Conservation (phyloP, 192 early-diverging fungal genomes). For the Dimargaris cristalligena region DNA sequence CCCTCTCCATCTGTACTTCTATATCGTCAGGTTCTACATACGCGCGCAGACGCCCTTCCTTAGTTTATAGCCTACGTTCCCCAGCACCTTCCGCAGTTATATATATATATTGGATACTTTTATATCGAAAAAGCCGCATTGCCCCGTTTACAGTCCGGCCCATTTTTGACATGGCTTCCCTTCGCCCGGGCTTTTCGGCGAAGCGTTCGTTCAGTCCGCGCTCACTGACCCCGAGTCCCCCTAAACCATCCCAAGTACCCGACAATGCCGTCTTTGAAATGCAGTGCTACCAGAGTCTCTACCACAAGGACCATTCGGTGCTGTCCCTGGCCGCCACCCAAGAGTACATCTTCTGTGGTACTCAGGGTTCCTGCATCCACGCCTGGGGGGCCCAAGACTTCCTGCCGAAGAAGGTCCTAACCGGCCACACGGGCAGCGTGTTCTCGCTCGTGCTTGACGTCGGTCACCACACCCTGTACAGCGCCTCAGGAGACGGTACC, state of each 20-base stretch:
- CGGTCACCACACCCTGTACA: constrained; percentile 12
- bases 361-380: constrained; percentile 43
- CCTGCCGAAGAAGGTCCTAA: constrained; percentile 24
- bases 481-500: constrained; percentile 44
- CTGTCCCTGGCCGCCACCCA: constrained; percentile 42
- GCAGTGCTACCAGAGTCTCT: constrained; percentile 30
- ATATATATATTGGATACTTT: too few species aligned
- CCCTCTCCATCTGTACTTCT: too few species aligned
- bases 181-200: too few species aligned
- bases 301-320: constrained; percentile 36
- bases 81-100: too few species aligned
- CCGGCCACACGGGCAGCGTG: constrained; percentile 20
- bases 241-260: neutral
- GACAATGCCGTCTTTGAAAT: neutral
- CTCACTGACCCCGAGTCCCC: neutral
- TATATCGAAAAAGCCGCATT: too few species aligned
- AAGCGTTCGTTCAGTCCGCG: too few species aligned
- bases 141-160: too few species aligned
- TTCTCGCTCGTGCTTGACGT: constrained; percentile 15
- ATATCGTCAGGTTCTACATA: too few species aligned
- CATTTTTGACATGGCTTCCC: too few species aligned
- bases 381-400: constrained; percentile 39
- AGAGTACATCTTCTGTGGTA: constrained; percentile 45
- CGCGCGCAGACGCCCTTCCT: too few species aligned
- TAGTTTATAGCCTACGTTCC: too few species aligned